Percentiles rank a stretch among this genome's conserved stretches.
These are phyloP conservation scores for Articulospora tetracladia DNA, from an alignment of 495 filamentous ascomycete genomes.

Conservation along the genomic window DNA sequence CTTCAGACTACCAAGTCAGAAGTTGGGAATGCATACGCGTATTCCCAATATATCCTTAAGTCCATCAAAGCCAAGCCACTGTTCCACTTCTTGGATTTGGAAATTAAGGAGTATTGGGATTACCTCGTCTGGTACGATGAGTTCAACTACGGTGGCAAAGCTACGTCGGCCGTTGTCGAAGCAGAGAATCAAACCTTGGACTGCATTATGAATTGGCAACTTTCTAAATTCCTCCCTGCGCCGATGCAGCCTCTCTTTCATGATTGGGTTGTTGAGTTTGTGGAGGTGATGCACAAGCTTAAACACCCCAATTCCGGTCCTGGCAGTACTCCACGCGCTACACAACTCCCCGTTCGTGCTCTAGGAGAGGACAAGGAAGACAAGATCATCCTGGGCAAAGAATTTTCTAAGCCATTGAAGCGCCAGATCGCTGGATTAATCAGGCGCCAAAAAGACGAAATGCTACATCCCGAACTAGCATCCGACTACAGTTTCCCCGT, in stretches of 20 bases:
- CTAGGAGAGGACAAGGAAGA: conserved; percentile 55
- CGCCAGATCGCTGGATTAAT: conserved; percentile 79
- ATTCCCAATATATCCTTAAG: conserved; percentile 94
- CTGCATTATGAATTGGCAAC: conserved; percentile 97
- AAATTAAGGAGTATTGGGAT: conserved; percentile 99
- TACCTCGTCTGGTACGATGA: conserved; percentile 99
- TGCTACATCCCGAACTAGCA: conserved; percentile 84
- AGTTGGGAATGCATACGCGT: conserved; percentile 95
- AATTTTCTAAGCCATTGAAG: conserved; percentile 84
- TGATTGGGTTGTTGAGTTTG: conserved; percentile 91
- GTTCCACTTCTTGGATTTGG: conserved; percentile 95
- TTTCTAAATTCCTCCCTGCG: conserved; percentile 78
- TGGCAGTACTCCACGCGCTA: conserved; percentile 64
- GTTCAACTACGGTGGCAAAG: conserved; percentile 97
- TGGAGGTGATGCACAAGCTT: conserved; percentile 85
- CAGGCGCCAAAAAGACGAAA: conserved; percentile 77
- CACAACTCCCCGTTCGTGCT: conserved; percentile 66
- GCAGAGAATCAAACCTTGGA: conserved; percentile 80
- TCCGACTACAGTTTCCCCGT: conserved; percentile 84
- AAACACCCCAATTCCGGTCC: conserved; percentile 60
- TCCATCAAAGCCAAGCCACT: conserved; percentile 91
- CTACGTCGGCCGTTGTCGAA: conserved; percentile 78
- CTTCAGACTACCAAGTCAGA: conserved; percentile 96
- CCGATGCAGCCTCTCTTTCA: conserved; percentile 82
- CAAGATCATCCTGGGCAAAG: conserved; percentile 62